A percentile compares a stretch with the other conserved stretches of the same genome.
Evolutionary conservation across 1,284 basidiomycete species (phyloP).

Genomic region (Hemileia vastatrix): DNA sequence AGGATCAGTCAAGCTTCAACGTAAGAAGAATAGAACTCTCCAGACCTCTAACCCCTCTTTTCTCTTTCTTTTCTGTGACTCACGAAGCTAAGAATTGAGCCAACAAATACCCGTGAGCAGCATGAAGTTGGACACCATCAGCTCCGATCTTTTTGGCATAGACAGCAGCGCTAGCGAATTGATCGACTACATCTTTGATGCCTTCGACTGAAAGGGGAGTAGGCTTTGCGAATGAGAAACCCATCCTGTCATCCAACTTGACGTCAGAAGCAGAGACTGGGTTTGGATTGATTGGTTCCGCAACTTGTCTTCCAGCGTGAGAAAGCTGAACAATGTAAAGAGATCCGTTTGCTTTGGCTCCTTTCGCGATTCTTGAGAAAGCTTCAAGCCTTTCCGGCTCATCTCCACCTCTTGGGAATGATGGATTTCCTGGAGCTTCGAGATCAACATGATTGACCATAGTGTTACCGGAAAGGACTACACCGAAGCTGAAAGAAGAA

Average conservation of each 20-base stretch:
- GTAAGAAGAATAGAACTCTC: constrained; percentile 35
- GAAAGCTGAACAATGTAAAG: constrained; percentile 36
- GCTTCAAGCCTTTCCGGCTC: constrained; percentile 27
- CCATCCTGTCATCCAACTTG: constrained; percentile 35
- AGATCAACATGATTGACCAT: constrained; percentile 17
- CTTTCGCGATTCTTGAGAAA: constrained; percentile 25
- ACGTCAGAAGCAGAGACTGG: constrained; percentile 36
- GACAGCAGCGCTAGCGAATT: constrained; percentile 25
- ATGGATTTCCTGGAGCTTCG: constrained; percentile 23
- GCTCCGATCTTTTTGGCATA: constrained; percentile 17
- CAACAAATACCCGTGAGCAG: constrained; percentile 26
- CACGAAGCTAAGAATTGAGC: background rate
- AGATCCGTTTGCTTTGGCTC: constrained; percentile 32
- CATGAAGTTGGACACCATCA: constrained; percentile 26
- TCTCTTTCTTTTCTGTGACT: background rate
- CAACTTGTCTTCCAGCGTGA: constrained; percentile 38
- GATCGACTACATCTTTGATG: constrained; percentile 26
- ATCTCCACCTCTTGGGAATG: constrained; percentile 26
- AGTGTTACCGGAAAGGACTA: constrained; percentile 30
- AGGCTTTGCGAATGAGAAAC: constrained; percentile 27
- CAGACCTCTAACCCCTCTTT: background rate
- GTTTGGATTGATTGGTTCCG: constrained; percentile 24
- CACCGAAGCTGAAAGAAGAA: constrained; percentile 26
- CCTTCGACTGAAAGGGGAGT: constrained; percentile 29
- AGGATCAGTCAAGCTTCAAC: constrained; percentile 18